phyloP scores from a whole-genome alignment of 1,284 basidiomycete genomes.

The Apiotrichum veenhuisii region DNA sequence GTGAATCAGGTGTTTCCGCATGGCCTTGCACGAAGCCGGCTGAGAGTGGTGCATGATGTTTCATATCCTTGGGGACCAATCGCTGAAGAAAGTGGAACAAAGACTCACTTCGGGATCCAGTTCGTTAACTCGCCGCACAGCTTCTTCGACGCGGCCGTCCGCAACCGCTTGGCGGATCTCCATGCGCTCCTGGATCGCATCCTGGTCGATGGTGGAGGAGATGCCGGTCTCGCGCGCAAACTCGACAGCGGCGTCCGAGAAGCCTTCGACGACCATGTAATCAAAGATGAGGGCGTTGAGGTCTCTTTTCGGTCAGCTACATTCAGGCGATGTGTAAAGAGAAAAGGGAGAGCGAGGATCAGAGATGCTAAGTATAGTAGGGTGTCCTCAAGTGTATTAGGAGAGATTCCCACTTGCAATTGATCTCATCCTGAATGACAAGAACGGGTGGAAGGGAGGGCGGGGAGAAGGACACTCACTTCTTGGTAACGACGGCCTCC shows the following conservation, averaged over 20 bases:
- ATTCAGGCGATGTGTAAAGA: not conserved
- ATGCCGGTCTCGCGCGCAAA: slow-evolving; percentile 85
- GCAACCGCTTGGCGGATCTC: slow-evolving; percentile 89
- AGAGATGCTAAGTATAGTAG: slow-evolving; percentile 52
- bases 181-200: slow-evolving; percentile 89
- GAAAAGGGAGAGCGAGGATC: slow-evolving; percentile 32
- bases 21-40: slow-evolving; percentile 54
- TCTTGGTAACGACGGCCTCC: slow-evolving; percentile 52
- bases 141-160: slow-evolving; percentile 89
- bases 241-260: slow-evolving; percentile 90
- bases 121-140: slow-evolving; percentile 89
- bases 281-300: slow-evolving; percentile 95
- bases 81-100: not conserved
- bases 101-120: slow-evolving; percentile 88
- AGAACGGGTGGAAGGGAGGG: slow-evolving; percentile 6
- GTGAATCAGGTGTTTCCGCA: slow-evolving; percentile 49
- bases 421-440: slow-evolving; percentile 51
- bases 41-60: slow-evolving; percentile 99
- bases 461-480: slow-evolving; percentile 49
- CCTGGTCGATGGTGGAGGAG: slow-evolving; percentile 66
- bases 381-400: slow-evolving; percentile 53
- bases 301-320: slow-evolving; percentile 59
- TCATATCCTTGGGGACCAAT: slow-evolving; percentile 65
- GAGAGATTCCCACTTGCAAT: slow-evolving; percentile 62
- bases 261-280: slow-evolving; percentile 95